Base-by-base conservation (phyloP, 768 basidiomycete genomes). In the Galerina marginata region DNA sequence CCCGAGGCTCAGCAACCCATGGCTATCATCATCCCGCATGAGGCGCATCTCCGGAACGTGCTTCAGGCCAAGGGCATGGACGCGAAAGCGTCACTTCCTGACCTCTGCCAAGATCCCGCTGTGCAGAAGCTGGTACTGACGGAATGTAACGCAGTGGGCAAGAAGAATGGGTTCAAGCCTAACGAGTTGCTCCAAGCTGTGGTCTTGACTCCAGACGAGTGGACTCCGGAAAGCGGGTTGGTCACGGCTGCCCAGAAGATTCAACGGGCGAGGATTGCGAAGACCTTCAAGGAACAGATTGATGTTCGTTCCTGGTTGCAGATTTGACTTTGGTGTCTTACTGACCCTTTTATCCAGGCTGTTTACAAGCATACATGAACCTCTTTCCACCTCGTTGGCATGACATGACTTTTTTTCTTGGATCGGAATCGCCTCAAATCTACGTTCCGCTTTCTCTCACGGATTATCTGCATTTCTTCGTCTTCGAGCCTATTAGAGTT, bases 151-250 rank as follows among this genome's bases (percentile, higher is more conserved):
- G 78, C 77, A 4, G 74, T 87, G 4, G 96, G 92, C 12, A 95
- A 90, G 86, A 95, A 91, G 84, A 89, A 83, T 54, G 89, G 88
- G 3, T 90, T 96, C 75, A 94, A 92, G 78, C 68, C 80, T 45
- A 84, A 90, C 77, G 94, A 96, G 77, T 73, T 88, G 54, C 75
- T 96, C 36, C 86, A 90, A 70, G 87, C 81, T 23, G 89, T 95
- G 26, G 83, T 96, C 16, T 74, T 96, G 67, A 89, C 90, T 6
- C 70, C 88, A 29, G 91, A 95, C 4, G 93, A 95, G 75, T 96
- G 95, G 95, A 95, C 93, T 6, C 92, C 95, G 0, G 91, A 96
- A 80, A 92, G 73, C 60, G 95, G 93, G 40, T 80, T 96, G 40
- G 86, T 95, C 48, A 96, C 95, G 3, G 76, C 76, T 53, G 76